These are phyloP conservation scores for Sporothrix curviconia DNA, from an alignment of 2,329 filamentous ascomycete genomes.

Conservation along the genomic window DNA sequence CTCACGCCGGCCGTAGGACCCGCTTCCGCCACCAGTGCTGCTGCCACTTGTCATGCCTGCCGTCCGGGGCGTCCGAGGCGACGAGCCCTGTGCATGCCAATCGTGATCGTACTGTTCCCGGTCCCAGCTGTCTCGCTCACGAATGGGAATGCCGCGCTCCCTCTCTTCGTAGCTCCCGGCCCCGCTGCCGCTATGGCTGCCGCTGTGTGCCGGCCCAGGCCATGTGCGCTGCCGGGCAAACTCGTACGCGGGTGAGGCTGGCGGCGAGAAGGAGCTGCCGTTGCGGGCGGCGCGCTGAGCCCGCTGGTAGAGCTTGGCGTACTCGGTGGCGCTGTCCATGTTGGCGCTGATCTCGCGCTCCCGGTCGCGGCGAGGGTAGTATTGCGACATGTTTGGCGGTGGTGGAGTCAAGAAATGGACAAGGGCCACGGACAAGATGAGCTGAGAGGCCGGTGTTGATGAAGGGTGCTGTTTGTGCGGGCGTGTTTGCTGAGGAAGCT, in stretches of 20 bases:
- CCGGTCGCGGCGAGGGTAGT: conserved; percentile 10
- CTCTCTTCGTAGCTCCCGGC: conserved; percentile 16
- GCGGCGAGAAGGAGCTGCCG: conserved; percentile 14
- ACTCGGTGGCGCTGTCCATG: conserved; percentile 11
- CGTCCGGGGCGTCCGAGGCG: conserved; percentile 16
- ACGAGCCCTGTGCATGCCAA: conserved; percentile 12
- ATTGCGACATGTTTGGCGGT: conserved; percentile 7
- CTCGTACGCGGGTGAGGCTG: conserved; percentile 15
- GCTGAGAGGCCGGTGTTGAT: not conserved
- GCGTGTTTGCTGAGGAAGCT: not conserved
- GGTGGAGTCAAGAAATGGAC: not conserved
- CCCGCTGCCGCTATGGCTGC: not conserved
- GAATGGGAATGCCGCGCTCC: conserved; percentile 11
- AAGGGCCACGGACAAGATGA: too few species aligned
- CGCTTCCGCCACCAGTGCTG: conserved; percentile 3
- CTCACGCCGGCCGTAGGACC: conserved; percentile 9
- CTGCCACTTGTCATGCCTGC: conserved; percentile 7
- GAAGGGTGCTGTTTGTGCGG: not conserved
- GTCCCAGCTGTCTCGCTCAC: not conserved
- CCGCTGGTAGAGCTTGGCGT: conserved; percentile 15
- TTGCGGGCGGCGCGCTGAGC: conserved; percentile 11
- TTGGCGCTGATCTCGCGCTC: conserved; percentile 7
- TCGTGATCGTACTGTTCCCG: conserved; percentile 3
- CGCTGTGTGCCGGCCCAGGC: not conserved
- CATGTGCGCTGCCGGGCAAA: conserved; percentile 12